Conservation (phyloP, 148 eudicot species). For the Rhododendron mucronatum region DNA sequence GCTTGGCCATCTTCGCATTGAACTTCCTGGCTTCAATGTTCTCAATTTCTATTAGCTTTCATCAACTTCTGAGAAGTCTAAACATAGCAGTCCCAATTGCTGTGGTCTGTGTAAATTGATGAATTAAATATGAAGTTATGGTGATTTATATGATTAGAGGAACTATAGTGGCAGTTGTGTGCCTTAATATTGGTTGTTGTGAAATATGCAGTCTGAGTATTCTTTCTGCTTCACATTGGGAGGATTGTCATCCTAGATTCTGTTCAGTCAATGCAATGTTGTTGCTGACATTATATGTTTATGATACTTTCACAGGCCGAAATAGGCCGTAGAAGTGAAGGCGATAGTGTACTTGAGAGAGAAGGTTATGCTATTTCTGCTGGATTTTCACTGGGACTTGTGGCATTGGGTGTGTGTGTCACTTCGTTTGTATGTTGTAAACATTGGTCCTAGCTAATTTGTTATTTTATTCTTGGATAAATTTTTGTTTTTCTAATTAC, state of each 20-base stretch:
- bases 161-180: background rate
- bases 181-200: background rate
- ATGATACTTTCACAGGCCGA: constrained; percentile 52
- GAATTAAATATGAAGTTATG: background rate
- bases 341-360: constrained; percentile 95
- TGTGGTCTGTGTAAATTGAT: background rate
- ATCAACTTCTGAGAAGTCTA: background rate
- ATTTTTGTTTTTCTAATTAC: constrained; percentile 6
- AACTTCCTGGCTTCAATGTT: no score
- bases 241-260: background rate
- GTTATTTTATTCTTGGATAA: background rate
- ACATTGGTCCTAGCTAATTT: constrained; percentile 8
- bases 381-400: constrained; percentile 88
- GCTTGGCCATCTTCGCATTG: no score
- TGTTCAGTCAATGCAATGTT: background rate
- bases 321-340: constrained; percentile 97
- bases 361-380: constrained; percentile 99
- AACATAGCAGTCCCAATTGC: background rate
- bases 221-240: background rate
- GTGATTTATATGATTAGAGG: background rate
- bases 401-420: constrained; percentile 72
- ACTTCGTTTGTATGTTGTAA: background rate
- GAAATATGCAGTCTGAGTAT: background rate
- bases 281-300: background rate
- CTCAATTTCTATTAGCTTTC: background rate